Evolutionary conservation across 306 rosid genomes (phyloP).

Genomic region (Sophora flavescens): DNA sequence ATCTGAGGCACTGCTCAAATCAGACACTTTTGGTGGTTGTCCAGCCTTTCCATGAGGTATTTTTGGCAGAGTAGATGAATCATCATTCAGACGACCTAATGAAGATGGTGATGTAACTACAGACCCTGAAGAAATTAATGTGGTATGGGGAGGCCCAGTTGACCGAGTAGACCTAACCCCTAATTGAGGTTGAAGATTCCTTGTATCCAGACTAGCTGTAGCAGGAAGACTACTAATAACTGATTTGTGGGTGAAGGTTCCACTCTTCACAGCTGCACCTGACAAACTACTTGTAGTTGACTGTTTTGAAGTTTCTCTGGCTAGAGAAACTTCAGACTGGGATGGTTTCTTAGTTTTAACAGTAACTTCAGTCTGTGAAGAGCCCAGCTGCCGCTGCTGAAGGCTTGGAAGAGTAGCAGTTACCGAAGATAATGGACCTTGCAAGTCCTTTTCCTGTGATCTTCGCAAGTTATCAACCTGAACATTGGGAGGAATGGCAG

Average conservation of each 20-base stretch:
- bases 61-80: conserved; percentile 46
- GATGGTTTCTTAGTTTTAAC: conserved; percentile 52
- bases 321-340: conserved; percentile 49
- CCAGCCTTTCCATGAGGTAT: conserved; percentile 59
- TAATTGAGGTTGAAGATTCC: conserved; percentile 53
- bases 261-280: conserved; percentile 81
- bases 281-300: conserved; percentile 70
- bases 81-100: conserved; percentile 58
- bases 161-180: conserved; percentile 55
- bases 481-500: conserved; percentile 50
- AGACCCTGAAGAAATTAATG: conserved; percentile 55
- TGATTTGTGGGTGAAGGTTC: conserved; percentile 65
- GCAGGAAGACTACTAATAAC: conserved; percentile 50
- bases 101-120: conserved; percentile 54
- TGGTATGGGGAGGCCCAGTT: conserved; percentile 53
- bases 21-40: conserved; percentile 51
- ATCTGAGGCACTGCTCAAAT: conserved; percentile 52
- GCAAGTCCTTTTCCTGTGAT: conserved; percentile 62
- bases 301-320: conserved; percentile 60
- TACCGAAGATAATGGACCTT: conserved; percentile 53
- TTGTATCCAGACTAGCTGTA: conserved; percentile 51
- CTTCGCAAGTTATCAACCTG: conserved; percentile 55
- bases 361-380: conserved; percentile 56
- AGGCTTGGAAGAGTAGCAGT: conserved; percentile 57
- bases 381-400: conserved; percentile 48